Base-by-base conservation (phyloP, 306 rosid genomes). In the Sicyos edulis region DNA sequence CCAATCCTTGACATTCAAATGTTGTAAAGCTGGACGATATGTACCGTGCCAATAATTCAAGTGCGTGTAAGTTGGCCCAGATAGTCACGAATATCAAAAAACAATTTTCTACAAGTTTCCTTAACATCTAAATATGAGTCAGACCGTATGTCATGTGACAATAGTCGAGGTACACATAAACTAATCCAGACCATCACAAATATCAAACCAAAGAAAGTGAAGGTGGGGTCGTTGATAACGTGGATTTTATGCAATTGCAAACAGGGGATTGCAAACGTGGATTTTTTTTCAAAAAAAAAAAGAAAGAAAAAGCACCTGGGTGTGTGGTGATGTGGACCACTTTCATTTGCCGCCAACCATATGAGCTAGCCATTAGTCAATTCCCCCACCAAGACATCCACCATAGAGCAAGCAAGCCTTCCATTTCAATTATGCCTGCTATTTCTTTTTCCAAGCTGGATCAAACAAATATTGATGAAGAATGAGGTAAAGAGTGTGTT, bases 401-500 rank as follows among this genome's bases (percentile, higher is more conserved):
- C 20, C 72, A 47, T 19, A 66, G 17, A 67, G 72, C 56, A 20
- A 13, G 56, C 45, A 40, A 40, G 45, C 45, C 10, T 50, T 50
- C 50, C 58, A 50, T 50, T 69, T 50, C 58, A 57, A 32, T 32
- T 32, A 32, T 32, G 37, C 37, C 37, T 32, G 37, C 37, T 2
- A 32, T 32, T 32, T 32, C 37, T 32, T 32, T 32, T 32, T 32
- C 37, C 37, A 50, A 5, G 58, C 57, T 50, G 58, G 73, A 69
- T 50, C 73, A 69, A 15, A 75, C 59, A 26, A 49, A 52, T 15
- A 60, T 58, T 17, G 52, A 64, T 45, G 80, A 61, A 78, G 73
- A 85, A 79, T 57, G 76, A 83, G 76, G 84, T 32, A 32, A 32
- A 32, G 77, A 72, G 7, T 16, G 14, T 66, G 59, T 69, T 24